phyloP scores from a whole-genome alignment of 2,329 filamentous ascomycete species.

The Septoria petroselini region DNA sequence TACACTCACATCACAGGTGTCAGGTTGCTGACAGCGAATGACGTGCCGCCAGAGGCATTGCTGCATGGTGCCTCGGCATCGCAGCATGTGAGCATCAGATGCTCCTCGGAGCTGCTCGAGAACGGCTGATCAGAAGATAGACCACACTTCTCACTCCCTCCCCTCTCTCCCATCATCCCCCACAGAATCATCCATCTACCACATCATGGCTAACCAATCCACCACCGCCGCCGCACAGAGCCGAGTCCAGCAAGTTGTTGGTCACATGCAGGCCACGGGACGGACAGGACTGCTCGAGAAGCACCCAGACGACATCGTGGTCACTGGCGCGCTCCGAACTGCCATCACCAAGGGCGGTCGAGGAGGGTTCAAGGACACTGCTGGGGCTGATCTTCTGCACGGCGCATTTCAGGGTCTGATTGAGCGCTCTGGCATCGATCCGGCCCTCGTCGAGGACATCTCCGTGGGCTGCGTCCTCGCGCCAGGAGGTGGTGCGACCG shows the following conservation, averaged over 20 bases:
- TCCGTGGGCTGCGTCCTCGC: slow-evolving; percentile 87
- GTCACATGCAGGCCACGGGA: slow-evolving; percentile 52
- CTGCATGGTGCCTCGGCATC: too few relatives aligned
- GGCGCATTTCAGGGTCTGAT: slow-evolving; percentile 80
- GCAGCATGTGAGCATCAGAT: too few relatives aligned
- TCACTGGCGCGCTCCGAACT: slow-evolving; percentile 88
- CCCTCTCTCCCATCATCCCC: slow-evolving; percentile 4
- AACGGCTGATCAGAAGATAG: too few relatives aligned
- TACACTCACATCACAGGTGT: too few relatives aligned
- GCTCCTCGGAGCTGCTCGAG: too few relatives aligned
- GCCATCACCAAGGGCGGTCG: slow-evolving; percentile 90
- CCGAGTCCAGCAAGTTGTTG: slow-evolving; percentile 58
- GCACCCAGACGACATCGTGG: slow-evolving; percentile 69
- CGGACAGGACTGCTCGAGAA: slow-evolving; percentile 49
- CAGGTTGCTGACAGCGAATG: background rate
- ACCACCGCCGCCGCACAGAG: slow-evolving; percentile 25
- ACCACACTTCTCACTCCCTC: background rate
- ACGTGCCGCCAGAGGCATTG: too few relatives aligned
- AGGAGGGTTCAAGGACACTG: slow-evolving; percentile 93
- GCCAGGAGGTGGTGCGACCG: slow-evolving; percentile 90
- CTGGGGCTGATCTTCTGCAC: slow-evolving; percentile 79
- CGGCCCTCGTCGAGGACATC: slow-evolving; percentile 83
- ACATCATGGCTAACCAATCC: slow-evolving; percentile 27
- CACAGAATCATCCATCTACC: background rate
- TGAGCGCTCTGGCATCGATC: slow-evolving; percentile 83